phyloP scores from a whole-genome alignment of 176 grass and related monocot genomes.

The Saccharum officinarum region DNA sequence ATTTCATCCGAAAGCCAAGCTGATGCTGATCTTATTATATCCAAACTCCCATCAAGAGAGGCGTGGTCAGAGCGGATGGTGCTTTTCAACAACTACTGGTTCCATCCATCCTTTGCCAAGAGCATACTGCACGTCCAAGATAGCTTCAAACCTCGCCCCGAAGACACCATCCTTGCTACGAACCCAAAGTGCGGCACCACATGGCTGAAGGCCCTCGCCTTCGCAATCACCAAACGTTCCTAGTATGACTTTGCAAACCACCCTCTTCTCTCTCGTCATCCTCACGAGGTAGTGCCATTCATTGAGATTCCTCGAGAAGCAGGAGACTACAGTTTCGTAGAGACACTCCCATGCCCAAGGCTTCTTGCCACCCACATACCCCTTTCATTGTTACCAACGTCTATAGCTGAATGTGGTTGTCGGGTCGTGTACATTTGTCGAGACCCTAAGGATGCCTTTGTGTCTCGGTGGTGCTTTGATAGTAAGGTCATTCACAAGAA shows the following conservation, averaged over 20 bases:
- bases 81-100: slow-evolving; percentile 2
- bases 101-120: not conserved
- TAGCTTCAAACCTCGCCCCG: not conserved
- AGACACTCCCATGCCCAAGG: not conserved
- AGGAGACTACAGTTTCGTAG: too few relatives aligned
- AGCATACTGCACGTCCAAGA: too few relatives aligned
- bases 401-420: not conserved
- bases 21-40: not conserved
- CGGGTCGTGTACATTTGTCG: not conserved
- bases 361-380: not conserved
- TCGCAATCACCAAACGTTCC: not conserved
- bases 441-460: not conserved
- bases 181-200: slow-evolving; percentile 35
- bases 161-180: not conserved
- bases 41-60: not conserved
- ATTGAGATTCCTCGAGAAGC: too few relatives aligned
- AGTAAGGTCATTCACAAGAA: not conserved
- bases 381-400: not conserved
- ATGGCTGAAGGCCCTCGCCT: slow-evolving; percentile 34
- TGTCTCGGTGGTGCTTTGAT: not conserved
- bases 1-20: too few relatives aligned
- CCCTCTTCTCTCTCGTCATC: not conserved
- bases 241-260: not conserved
- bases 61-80: not conserved
- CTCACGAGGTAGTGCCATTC: slow-evolving; percentile 3